These are phyloP conservation scores for Penicillium sp. DNA, from an alignment of 2,329 filamentous ascomycete species.

Conservation along the genomic window DNA sequence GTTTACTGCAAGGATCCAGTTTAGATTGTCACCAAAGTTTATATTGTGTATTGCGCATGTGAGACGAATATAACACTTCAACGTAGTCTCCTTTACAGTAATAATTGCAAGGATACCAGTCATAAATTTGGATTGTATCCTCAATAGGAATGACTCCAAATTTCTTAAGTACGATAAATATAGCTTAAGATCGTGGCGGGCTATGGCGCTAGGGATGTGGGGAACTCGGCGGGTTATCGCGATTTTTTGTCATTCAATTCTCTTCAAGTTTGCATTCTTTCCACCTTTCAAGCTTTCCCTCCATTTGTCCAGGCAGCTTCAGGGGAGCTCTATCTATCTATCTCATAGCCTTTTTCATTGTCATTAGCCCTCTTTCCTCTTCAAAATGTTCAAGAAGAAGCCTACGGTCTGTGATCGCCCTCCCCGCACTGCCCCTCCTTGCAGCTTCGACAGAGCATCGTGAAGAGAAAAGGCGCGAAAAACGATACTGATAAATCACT, in stretches of 20 bases:
- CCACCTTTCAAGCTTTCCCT: neutral
- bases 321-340: neutral
- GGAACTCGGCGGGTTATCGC: neutral
- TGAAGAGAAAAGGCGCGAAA: neutral
- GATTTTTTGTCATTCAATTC: neutral
- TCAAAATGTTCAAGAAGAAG: conserved; percentile 64
- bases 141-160: too few relatives aligned
- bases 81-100: too few relatives aligned
- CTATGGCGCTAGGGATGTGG: neutral
- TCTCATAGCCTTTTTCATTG: neutral
- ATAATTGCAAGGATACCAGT: too few relatives aligned
- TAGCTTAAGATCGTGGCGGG: neutral
- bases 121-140: too few relatives aligned
- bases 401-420: conserved; percentile 48
- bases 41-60: too few relatives aligned
- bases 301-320: neutral
- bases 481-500: conserved; percentile 9
- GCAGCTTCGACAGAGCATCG: neutral
- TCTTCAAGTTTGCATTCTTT: neutral
- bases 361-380: neutral
- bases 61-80: too few relatives aligned
- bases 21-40: too few relatives aligned
- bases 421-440: conserved; percentile 29
- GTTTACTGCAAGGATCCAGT: too few relatives aligned
- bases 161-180: too few relatives aligned